Evolutionary conservation across 2,329 filamentous ascomycete genomes (phyloP), one percentile per base, ranked within the genome.

Genomic region (Leptographium flavum): DNA sequence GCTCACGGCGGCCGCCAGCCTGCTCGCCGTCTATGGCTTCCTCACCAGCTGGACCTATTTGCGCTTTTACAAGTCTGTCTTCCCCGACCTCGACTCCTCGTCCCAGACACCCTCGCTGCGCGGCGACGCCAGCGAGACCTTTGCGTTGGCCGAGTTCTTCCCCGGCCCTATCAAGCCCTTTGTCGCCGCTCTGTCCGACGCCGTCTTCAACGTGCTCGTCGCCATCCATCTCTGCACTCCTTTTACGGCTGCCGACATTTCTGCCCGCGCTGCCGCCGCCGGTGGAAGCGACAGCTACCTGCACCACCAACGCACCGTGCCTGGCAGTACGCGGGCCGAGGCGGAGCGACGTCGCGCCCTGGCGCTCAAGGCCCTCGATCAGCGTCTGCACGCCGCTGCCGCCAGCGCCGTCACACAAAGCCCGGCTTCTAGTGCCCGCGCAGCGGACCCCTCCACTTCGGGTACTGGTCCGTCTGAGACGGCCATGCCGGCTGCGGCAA

Each of bases 131-230:
- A 93, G 85, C 62, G 92, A 98, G 63, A 94, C 88, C 0, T 98
- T 98, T 59, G 83, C 88, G 8, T 94, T 98, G 60, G 82, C 87
- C 52, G 87, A 92, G 56, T 94, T 98, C 69, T 96, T 96, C 66
- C 92, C 92, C 0, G 83, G 83, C 41, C 77, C 81, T 3, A 67
- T 84, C 36, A 90, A 95, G 59, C 83, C 87, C 0, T 68, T 85
- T 14, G 73, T 96, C 36, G 76, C 81, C 15, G 72, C 78, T 10
- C 59, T 94, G n/a, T 74, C 83, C 11, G 79, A 86, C 54, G 71
- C 78, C 49, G 62, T 95, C 23, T 95, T 90, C 64, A 71, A 73
- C 47, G 61, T 82, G 4, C 69, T 95, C 1, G 81, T 95, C 2
- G 70, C 83, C 5, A 60, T 94, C 57, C 79, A 75, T 53, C 63